Conservation (phyloP, 2,329 filamentous ascomycete genomes). For the Gliomastix tumulicola region DNA sequence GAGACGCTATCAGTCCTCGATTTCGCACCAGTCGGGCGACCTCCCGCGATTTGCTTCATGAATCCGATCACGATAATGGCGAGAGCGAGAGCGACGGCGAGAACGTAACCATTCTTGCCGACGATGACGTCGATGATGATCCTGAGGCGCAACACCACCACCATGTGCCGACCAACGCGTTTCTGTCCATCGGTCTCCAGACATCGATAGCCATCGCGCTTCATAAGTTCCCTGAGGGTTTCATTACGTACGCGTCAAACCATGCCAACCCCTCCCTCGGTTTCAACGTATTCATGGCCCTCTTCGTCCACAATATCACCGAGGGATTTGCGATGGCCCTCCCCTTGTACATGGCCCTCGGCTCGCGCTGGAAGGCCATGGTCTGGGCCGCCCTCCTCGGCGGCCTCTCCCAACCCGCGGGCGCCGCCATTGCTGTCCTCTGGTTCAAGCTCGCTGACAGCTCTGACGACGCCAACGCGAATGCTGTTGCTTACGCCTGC, state of each 20-base stretch:
- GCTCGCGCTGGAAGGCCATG: conserved; percentile 75
- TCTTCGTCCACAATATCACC: conserved; percentile 97
- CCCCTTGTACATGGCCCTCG: conserved; percentile 84
- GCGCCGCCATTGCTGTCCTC: conserved; percentile 73
- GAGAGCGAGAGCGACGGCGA: conserved; percentile 6
- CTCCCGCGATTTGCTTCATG: conserved; percentile 27
- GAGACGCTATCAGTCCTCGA: conserved; percentile 18
- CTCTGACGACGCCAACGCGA: conserved; percentile 38
- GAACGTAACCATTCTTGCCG: background rate
- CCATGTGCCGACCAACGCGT: conserved; percentile 90
- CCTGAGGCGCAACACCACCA: conserved; percentile 69
- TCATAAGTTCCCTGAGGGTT: conserved; percentile 86
- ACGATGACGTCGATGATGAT: conserved; percentile 27
- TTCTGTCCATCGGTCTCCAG: conserved; percentile 90
- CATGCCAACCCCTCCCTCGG: conserved; percentile 87
- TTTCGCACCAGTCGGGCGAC: conserved; percentile 29
- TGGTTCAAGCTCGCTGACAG: conserved; percentile 70
- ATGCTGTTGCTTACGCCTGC: conserved; percentile 60
- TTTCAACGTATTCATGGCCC: conserved; percentile 85
- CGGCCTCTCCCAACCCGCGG: conserved; percentile 79
- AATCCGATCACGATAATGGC: conserved; percentile 1
- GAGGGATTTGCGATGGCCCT: conserved; percentile 94
- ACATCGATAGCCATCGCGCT: conserved; percentile 91
- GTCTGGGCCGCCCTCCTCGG: conserved; percentile 77
- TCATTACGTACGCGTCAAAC: conserved; percentile 93